Conservation (phyloP, 2,329 filamentous ascomycete genomes). For the Fusarium sp. region DNA sequence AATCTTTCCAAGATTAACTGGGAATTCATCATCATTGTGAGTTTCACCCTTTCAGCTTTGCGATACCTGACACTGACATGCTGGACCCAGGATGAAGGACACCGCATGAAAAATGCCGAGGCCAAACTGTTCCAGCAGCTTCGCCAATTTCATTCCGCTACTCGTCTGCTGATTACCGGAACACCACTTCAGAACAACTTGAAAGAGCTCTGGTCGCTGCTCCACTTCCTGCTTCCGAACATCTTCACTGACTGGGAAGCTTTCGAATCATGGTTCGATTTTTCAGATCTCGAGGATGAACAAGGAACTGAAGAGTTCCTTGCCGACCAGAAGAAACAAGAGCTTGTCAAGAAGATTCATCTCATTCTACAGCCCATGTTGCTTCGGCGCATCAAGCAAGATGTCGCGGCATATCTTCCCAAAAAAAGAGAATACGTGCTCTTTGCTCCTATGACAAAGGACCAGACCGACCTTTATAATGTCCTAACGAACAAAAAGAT, state of each 20-base stretch:
- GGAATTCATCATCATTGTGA: slow-evolving; percentile 96
- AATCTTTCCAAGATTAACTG: slow-evolving; percentile 87
- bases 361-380: slow-evolving; percentile 93
- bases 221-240: slow-evolving; percentile 92
- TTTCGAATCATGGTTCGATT: slow-evolving; percentile 97
- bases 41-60: slow-evolving; percentile 40
- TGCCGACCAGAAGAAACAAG: slow-evolving; percentile 75
- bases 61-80: slow-evolving; percentile 36
- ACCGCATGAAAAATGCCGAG: slow-evolving; percentile 97
- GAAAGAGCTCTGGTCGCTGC: slow-evolving; percentile 91
- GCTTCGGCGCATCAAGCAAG: slow-evolving; percentile 88
- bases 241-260: slow-evolving; percentile 95
- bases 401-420: slow-evolving; percentile 91
- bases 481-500: slow-evolving; percentile 68
- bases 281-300: slow-evolving; percentile 89
- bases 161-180: slow-evolving; percentile 91
- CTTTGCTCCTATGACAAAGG: slow-evolving; percentile 90
- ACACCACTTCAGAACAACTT: slow-evolving; percentile 97
- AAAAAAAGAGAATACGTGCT: slow-evolving; percentile 97
- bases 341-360: slow-evolving; percentile 80
- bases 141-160: slow-evolving; percentile 89
- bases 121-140: slow-evolving; percentile 91
- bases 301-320: slow-evolving; percentile 82
- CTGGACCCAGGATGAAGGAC: slow-evolving; percentile 81
- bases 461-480: slow-evolving; percentile 91